These are phyloP conservation scores for Haematococcus lacustris DNA, from an alignment of 139 green algal species.

Conservation along the genomic window DNA sequence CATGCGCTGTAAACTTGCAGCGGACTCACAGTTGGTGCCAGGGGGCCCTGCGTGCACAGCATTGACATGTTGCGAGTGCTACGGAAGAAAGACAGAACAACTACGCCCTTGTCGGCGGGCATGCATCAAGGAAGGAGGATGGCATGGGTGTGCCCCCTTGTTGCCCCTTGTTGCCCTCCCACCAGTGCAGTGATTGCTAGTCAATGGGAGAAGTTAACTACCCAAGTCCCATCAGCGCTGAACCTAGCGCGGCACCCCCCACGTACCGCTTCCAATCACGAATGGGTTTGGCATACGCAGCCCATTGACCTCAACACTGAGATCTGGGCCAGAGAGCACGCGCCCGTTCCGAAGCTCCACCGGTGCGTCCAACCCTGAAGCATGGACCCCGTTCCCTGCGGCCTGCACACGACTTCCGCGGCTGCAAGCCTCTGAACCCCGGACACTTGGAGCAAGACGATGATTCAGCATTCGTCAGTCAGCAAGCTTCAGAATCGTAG, in stretches of 20 bases:
- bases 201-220: not conserved
- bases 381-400: too few species aligned
- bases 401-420: too few species aligned
- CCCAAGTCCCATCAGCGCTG: not conserved
- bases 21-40: slow-evolving; percentile 86
- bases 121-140: too few species aligned
- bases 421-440: too few species aligned
- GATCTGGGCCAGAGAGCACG: not conserved
- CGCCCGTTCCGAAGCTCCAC: not conserved
- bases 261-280: slow-evolving; percentile 77
- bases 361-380: not conserved
- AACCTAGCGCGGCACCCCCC: not conserved
- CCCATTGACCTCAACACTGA: slow-evolving; percentile 60
- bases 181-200: too few species aligned
- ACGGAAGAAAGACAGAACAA: not conserved
- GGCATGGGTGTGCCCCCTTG: too few species aligned
- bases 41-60: slow-evolving; percentile 54
- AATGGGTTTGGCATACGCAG: slow-evolving; percentile 96
- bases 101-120: not conserved
- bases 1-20: slow-evolving; percentile 36
- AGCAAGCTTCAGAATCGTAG: too few species aligned
- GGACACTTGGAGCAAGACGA: too few species aligned
- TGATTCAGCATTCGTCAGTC: too few species aligned
- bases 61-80: not conserved
- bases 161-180: too few species aligned